phyloP scores from a whole-genome alignment of 2,329 filamentous ascomycete genomes.

The Epichloe festucae region DNA sequence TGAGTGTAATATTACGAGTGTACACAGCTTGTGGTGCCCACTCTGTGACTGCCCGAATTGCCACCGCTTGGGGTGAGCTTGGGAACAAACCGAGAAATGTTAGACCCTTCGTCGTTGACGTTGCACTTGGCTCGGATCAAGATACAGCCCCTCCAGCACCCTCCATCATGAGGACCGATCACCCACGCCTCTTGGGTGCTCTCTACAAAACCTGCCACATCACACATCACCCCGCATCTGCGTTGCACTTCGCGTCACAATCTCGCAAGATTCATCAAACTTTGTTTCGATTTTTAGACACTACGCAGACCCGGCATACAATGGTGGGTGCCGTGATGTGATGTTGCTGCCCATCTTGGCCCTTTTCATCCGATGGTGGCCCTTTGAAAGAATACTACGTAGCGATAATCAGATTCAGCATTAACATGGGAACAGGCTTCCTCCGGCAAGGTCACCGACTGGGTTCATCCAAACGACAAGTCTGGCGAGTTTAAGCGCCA shows the following conservation, averaged over 20 bases:
- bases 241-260: neutral
- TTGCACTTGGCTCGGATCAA: too few relatives aligned
- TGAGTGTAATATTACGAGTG: neutral
- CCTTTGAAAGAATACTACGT: neutral
- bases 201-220: too few relatives aligned
- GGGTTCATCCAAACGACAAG: conserved; percentile 66
- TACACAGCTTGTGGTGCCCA: neutral
- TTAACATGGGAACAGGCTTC: conserved; percentile 2
- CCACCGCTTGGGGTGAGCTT: too few relatives aligned
- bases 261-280: neutral
- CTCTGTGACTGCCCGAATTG: neutral
- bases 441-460: conserved; percentile 49
- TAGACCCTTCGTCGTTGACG: too few relatives aligned
- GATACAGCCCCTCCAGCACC: too few relatives aligned
- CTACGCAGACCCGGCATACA: neutral
- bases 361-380: neutral
- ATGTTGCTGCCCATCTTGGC: neutral
- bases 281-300: neutral
- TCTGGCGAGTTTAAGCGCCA: conserved; percentile 89
- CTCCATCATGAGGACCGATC: too few relatives aligned
- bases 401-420: too few relatives aligned
- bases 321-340: neutral
- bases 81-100: too few relatives aligned
- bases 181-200: too few relatives aligned
- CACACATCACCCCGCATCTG: neutral